phyloP scores from a whole-genome alignment of 441 rosid genomes.

The Arabidopsis hybrid region DNA sequence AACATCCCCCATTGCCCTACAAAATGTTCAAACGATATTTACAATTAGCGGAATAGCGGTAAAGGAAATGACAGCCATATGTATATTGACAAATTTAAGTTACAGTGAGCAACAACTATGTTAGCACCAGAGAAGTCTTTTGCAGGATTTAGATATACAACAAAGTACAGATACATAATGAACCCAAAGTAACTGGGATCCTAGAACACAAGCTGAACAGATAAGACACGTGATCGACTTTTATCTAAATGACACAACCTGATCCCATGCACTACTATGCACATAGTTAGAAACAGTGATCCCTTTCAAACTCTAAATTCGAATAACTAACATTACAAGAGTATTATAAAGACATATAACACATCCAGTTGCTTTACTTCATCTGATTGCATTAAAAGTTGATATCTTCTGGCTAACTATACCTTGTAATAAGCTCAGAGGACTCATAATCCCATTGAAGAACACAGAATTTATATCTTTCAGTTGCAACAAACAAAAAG shows the following conservation, averaged over 20 bases:
- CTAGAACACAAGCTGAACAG: conserved; percentile 3
- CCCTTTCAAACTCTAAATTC: conserved; percentile 6
- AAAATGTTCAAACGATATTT: conserved; percentile 6
- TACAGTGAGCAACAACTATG: conserved; percentile 15
- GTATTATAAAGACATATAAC: conserved; percentile 9
- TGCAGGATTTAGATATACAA: conserved; percentile 8
- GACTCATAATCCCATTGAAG: conserved; percentile 93
- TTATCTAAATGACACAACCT: background rate
- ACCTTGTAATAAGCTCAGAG: conserved; percentile 92
- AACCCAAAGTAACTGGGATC: conserved; percentile 13
- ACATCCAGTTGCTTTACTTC: conserved; percentile 8
- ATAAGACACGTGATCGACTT: background rate
- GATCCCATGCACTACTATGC: background rate
- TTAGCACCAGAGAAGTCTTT: background rate
- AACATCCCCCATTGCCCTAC: conserved; percentile 97
- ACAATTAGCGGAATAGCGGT: conserved; percentile 5
- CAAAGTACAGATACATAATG: conserved; percentile 1
- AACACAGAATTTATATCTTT: conserved; percentile 93
- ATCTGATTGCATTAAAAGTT: background rate
- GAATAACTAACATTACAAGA: background rate
- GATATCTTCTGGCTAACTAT: background rate
- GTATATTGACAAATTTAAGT: too few species aligned
- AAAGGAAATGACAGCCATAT: background rate
- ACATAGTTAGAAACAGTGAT: background rate
- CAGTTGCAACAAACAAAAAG: conserved; percentile 88